Evolutionary conservation across 164 flowering plant species (phyloP).

Genomic region (Vitis cinerea): DNA sequence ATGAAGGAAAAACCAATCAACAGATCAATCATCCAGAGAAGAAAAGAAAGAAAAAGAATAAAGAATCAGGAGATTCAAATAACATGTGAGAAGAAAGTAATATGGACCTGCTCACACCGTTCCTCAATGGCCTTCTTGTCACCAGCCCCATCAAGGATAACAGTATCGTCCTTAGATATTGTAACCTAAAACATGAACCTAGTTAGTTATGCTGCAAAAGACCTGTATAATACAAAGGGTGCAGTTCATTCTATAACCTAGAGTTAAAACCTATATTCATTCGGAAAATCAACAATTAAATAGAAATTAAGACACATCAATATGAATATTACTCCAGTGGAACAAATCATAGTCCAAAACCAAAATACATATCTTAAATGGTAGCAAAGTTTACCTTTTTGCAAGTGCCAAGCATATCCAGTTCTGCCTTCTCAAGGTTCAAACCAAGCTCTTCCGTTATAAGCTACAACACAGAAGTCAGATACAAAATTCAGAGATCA

Average conservation of each 20-base stretch:
- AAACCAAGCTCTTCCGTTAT: constrained; percentile 86
- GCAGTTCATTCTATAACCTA: background rate
- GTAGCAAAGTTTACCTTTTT: constrained; percentile 54
- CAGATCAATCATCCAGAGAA: constrained; percentile 18
- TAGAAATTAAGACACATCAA: background rate
- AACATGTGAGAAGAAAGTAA: background rate
- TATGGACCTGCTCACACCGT: constrained; percentile 80
- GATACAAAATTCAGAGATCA: background rate
- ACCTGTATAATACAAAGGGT: background rate
- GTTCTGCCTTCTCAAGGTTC: constrained; percentile 75
- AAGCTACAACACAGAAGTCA: constrained; percentile 36
- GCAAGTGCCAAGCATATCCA: constrained; percentile 77
- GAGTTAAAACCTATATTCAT: background rate
- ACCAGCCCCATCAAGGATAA: constrained; percentile 90
- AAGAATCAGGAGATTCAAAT: background rate
- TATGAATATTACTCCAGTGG: background rate
- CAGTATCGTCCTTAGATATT: constrained; percentile 75
- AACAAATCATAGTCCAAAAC: background rate
- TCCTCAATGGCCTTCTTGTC: constrained; percentile 83
- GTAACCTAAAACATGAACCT: constrained; percentile 46
- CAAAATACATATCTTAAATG: background rate
- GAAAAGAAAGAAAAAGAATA: background rate
- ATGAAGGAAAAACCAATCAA: background rate
- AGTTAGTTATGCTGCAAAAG: background rate
- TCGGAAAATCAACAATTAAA: background rate